These are phyloP conservation scores for Rhinocladiella similis DNA, from an alignment of 2,329 filamentous ascomycete genomes.

Conservation along the genomic window DNA sequence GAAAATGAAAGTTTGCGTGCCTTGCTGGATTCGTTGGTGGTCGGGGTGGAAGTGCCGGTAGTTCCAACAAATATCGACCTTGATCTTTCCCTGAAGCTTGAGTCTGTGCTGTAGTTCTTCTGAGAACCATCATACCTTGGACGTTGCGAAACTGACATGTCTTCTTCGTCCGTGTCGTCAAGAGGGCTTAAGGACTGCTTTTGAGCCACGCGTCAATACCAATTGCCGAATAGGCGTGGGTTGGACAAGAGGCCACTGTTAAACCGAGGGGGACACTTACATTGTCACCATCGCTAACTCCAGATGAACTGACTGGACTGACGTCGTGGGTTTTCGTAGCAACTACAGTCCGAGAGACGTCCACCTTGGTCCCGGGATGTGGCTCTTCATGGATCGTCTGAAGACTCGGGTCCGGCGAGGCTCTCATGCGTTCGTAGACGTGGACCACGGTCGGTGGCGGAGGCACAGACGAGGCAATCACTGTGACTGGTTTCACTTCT, in stretches of 20 bases:
- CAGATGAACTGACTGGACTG: background rate
- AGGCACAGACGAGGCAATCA: too few species aligned
- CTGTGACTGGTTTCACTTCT: too few species aligned
- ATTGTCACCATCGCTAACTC: background rate
- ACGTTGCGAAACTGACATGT: too few species aligned
- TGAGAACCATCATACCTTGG: too few species aligned
- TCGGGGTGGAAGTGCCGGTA: too few species aligned
- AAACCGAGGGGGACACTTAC: too few species aligned
- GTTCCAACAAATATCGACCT: background rate
- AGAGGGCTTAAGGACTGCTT: background rate
- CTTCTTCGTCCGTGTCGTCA: background rate
- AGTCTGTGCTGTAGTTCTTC: too few species aligned
- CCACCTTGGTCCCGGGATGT: constrained; percentile 10
- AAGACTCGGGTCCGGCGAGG: constrained; percentile 11
- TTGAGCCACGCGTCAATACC: background rate
- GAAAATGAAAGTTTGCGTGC: constrained; percentile 4
- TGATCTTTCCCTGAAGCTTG: background rate
- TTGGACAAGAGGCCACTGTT: too few species aligned
- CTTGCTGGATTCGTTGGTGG: background rate
- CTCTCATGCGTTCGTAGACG: constrained; percentile 5
- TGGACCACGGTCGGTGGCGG: background rate
- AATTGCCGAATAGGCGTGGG: too few species aligned
- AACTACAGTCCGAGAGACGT: background rate
- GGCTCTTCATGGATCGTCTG: constrained; percentile 20
- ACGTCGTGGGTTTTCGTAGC: background rate